These are phyloP conservation scores for Naganishia friedmannii DNA, from an alignment of 768 basidiomycete genomes.

Conservation along the genomic window DNA sequence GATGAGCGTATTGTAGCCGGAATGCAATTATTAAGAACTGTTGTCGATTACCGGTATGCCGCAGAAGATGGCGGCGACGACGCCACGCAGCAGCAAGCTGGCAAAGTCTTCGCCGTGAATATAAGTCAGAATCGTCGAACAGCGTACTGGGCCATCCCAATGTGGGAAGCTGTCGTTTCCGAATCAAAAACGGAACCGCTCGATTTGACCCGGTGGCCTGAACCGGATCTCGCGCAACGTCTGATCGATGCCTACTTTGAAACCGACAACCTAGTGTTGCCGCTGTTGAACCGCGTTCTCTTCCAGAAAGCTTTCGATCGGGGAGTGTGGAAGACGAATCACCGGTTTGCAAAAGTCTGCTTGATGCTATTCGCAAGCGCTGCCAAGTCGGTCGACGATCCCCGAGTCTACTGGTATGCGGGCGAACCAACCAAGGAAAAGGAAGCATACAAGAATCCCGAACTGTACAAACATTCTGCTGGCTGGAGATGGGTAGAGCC, in stretches of 20 bases:
- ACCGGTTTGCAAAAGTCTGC: constrained; percentile 58
- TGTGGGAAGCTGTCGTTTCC: constrained; percentile 52
- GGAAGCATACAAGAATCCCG: constrained; percentile 40
- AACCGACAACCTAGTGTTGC: constrained; percentile 60
- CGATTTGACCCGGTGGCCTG: constrained; percentile 60
- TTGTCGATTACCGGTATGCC: constrained; percentile 41
- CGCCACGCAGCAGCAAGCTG: constrained; percentile 7
- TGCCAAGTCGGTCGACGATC: constrained; percentile 62
- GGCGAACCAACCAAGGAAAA: constrained; percentile 25
- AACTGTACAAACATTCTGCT: constrained; percentile 57
- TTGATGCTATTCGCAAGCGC: constrained; percentile 71
- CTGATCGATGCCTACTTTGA: constrained; percentile 68
- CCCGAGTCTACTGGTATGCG: constrained; percentile 55
- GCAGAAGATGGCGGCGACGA: constrained; percentile 4
- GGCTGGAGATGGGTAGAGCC: constrained; percentile 67
- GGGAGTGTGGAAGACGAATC: constrained; percentile 58
- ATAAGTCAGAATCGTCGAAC: constrained; percentile 41
- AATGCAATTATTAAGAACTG: constrained; percentile 40
- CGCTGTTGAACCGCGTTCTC: constrained; percentile 67
- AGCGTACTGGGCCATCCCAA: constrained; percentile 46
- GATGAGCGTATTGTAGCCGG: constrained; percentile 32
- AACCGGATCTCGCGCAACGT: constrained; percentile 56
- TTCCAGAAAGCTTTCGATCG: constrained; percentile 61
- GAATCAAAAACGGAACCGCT: constrained; percentile 35
- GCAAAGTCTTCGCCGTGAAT: constrained; percentile 17